phyloP scores from a whole-genome alignment of 2,329 filamentous ascomycete genomes.

The Lachnellula hyalina region DNA sequence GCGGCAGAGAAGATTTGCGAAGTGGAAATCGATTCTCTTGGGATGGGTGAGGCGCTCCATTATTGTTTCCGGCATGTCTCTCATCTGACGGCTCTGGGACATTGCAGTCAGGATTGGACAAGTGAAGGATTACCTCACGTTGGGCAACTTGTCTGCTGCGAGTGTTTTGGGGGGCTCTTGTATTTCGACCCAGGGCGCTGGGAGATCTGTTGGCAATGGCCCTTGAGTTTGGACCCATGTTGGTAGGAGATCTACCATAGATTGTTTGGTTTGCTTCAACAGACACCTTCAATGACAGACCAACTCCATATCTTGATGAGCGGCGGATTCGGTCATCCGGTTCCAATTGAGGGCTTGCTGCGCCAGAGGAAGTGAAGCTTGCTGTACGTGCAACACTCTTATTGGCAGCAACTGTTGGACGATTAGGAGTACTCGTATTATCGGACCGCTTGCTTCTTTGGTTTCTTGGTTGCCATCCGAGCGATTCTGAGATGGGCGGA shows the following conservation, averaged over 20 bases:
- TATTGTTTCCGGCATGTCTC: conserved; percentile 5
- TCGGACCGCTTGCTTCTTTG: too few relatives aligned
- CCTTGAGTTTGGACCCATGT: too few relatives aligned
- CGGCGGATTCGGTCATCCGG: not conserved
- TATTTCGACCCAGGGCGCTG: not conserved
- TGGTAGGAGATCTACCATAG: not conserved
- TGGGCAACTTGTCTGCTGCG: not conserved
- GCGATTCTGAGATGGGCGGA: too few relatives aligned
- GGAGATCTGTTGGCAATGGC: too few relatives aligned
- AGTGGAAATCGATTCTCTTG: not conserved
- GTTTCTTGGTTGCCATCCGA: too few relatives aligned
- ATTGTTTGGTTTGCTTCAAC: not conserved
- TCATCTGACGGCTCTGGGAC: conserved; percentile 3
- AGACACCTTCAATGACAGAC: not conserved
- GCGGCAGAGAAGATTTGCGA: not conserved
- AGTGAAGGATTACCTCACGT: not conserved
- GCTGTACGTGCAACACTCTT: not conserved
- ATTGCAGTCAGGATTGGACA: not conserved
- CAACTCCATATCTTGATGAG: not conserved
- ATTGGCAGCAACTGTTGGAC: not conserved
- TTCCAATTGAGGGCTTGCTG: not conserved
- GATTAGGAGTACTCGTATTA: not conserved
- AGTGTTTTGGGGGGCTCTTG: not conserved
- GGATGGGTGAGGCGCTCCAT: not conserved
- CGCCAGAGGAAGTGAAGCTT: not conserved